Evolutionary conservation across 2,329 filamentous ascomycete species (phyloP).

Genomic region (Coniella vitis): DNA sequence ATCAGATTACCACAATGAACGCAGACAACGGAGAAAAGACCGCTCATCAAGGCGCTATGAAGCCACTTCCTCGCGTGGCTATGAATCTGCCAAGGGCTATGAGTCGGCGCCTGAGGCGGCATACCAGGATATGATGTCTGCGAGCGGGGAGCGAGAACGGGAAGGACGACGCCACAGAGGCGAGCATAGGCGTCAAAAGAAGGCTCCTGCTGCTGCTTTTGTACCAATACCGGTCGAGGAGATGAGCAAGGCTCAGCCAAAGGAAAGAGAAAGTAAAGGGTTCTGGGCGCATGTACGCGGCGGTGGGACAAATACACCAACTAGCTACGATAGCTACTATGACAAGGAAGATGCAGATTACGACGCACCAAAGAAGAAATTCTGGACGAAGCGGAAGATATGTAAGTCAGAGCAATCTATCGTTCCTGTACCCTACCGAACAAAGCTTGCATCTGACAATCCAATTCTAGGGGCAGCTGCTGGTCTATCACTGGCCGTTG

Average conservation of each 20-base stretch:
- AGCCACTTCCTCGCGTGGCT: too few species aligned
- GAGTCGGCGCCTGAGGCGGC: slow-evolving; percentile 6
- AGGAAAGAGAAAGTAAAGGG: slow-evolving; percentile 21
- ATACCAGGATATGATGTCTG: slow-evolving; percentile 10
- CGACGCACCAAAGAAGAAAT: slow-evolving; percentile 33
- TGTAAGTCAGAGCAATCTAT: too few species aligned
- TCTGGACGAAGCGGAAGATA: slow-evolving; percentile 50
- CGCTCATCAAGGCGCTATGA: not conserved
- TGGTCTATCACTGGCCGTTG: slow-evolving; percentile 44
- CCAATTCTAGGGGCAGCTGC: slow-evolving; percentile 49
- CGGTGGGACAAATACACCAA: slow-evolving; percentile 28
- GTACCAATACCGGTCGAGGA: slow-evolving; percentile 69
- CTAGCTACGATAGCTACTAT: slow-evolving; percentile 42
- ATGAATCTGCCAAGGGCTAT: not conserved
- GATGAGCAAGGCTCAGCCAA: too few species aligned
- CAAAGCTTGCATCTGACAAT: slow-evolving; percentile 10
- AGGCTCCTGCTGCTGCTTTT: slow-evolving; percentile 16
- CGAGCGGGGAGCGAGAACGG: slow-evolving; percentile 11
- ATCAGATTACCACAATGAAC: slow-evolving; percentile 7
- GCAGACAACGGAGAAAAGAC: slow-evolving; percentile 10
- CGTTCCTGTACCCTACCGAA: too few species aligned
- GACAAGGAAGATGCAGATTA: slow-evolving; percentile 34
- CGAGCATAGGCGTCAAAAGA: slow-evolving; percentile 31
- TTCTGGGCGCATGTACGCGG: slow-evolving; percentile 33
- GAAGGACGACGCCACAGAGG: slow-evolving; percentile 8